These are phyloP conservation scores for Aspergillus pseudoterreus DNA, from an alignment of 2,329 filamentous ascomycete species.

Conservation along the genomic window DNA sequence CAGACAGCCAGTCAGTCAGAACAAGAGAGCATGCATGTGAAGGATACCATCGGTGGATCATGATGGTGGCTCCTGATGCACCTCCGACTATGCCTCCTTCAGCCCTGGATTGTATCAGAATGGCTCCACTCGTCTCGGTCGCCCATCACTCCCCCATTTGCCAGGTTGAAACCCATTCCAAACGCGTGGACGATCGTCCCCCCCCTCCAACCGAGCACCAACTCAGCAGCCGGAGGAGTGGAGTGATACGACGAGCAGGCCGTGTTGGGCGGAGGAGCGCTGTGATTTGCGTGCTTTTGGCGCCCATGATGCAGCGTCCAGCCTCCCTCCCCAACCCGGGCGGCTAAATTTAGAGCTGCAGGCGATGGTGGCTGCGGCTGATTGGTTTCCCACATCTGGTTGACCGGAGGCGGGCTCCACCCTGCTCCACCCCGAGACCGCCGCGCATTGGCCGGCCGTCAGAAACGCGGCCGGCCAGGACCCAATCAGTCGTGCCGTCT, in stretches of 20 bases:
- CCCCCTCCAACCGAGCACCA: background rate
- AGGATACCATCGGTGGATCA: conserved; percentile 1
- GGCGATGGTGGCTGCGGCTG: conserved; percentile 15
- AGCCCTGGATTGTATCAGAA: conserved; percentile 12
- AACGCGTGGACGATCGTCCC: background rate
- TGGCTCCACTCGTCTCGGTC: conserved; percentile 3
- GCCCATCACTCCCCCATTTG: conserved; percentile 4
- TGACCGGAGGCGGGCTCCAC: conserved; percentile 6
- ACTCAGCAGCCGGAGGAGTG: no score
- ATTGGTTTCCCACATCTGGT: conserved; percentile 19
- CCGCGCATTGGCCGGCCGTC: conserved; percentile 13
- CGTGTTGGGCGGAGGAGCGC: conserved; percentile 16
- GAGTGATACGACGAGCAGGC: conserved; percentile 2
- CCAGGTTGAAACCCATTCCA: background rate
- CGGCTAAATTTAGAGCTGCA: conserved; percentile 39
- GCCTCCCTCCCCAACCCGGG: conserved; percentile 21
- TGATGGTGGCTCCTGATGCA: conserved; percentile 9
- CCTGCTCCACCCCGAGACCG: background rate
- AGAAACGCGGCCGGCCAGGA: conserved; percentile 17
- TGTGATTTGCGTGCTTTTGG: conserved; percentile 31
- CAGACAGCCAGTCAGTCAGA: background rate
- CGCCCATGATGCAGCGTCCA: conserved; percentile 29
- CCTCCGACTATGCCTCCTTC: conserved; percentile 8
- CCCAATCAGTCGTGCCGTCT: conserved; percentile 14
- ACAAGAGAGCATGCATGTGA: background rate